phyloP scores from a whole-genome alignment of 2,329 filamentous ascomycete genomes.

The Penicillium sclerotiorum region DNA sequence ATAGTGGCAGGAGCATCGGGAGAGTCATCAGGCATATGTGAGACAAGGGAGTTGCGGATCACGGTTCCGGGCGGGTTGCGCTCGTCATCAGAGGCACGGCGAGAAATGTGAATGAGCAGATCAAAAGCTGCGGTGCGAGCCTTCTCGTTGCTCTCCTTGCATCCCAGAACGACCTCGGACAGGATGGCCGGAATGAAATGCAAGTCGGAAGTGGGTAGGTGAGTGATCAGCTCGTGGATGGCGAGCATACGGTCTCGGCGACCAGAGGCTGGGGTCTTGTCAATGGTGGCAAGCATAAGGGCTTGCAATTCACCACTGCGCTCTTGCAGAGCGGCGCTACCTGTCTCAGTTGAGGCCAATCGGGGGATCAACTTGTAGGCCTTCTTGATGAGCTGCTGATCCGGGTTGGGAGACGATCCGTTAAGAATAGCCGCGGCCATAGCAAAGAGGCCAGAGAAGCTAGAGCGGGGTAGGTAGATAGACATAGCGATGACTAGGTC shows the following conservation, averaged over 20 bases:
- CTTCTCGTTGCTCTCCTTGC: conserved; percentile 97
- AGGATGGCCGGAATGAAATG: conserved; percentile 92
- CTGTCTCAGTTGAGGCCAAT: conserved; percentile 77
- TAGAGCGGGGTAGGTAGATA: conserved; percentile 84
- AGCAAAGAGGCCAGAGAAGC: conserved; percentile 81
- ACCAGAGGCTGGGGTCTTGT: conserved; percentile 84
- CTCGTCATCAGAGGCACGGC: conserved; percentile 72
- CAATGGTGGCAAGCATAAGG: conserved; percentile 76
- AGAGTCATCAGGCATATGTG: conserved; percentile 81
- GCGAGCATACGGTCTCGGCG: conserved; percentile 84
- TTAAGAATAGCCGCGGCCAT: conserved; percentile 83
- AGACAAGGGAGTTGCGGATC: conserved; percentile 83
- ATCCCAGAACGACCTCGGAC: conserved; percentile 92
- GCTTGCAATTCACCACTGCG: conserved; percentile 77
- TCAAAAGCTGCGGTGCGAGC: conserved; percentile 88
- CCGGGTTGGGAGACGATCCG: conserved; percentile 55
- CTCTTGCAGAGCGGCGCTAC: conserved; percentile 73
- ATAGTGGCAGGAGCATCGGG: conserved; percentile 76
- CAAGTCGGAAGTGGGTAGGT: conserved; percentile 74
- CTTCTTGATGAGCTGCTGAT: conserved; percentile 97
- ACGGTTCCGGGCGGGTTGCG: conserved; percentile 61
- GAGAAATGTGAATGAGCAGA: conserved; percentile 82
- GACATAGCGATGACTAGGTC: conserved; percentile 96
- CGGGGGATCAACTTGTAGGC: conserved; percentile 97
- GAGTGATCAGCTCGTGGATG: conserved; percentile 76